Evolutionary conservation across 129 eudicot genomes (phyloP).

Genomic region (Silybum marianum): DNA sequence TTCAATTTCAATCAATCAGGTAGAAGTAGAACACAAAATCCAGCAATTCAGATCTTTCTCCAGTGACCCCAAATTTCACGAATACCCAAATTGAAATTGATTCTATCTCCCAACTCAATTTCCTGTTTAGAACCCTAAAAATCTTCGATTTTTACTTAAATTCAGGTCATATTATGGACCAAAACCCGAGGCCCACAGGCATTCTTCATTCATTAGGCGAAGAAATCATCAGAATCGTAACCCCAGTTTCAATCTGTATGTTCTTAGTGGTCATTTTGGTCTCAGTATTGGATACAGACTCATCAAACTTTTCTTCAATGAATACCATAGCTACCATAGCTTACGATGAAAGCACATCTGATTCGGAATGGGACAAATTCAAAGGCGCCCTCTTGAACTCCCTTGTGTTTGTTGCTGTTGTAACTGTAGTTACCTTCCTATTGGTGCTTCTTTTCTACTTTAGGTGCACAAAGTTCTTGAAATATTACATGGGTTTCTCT

Average conservation of each 20-base stretch:
- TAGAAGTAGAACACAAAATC: background rate
- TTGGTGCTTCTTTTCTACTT: slow-evolving; percentile 82
- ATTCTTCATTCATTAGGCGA: slow-evolving; percentile 78
- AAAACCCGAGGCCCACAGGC: slow-evolving; percentile 48
- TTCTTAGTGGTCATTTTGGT: slow-evolving; percentile 77
- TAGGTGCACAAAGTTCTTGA: slow-evolving; percentile 85
- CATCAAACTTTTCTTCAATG: slow-evolving; percentile 46
- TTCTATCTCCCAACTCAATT: slow-evolving; percentile 9
- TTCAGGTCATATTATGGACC: slow-evolving; percentile 49
- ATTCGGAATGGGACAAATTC: slow-evolving; percentile 85
- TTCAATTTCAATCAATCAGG: background rate
- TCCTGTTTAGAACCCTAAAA: background rate
- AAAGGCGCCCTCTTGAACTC: slow-evolving; percentile 95
- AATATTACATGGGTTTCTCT: slow-evolving; percentile 94
- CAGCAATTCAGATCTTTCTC: slow-evolving; percentile 13
- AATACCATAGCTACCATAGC: slow-evolving; percentile 77
- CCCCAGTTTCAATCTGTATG: slow-evolving; percentile 96
- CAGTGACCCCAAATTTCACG: slow-evolving; percentile 10
- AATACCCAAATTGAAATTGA: slow-evolving; percentile 5
- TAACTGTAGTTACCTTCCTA: slow-evolving; percentile 75
- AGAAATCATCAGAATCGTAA: slow-evolving; percentile 88
- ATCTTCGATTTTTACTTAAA: slow-evolving; percentile 1
- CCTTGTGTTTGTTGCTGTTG: slow-evolving; percentile 81
- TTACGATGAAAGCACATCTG: slow-evolving; percentile 72
- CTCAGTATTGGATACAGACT: slow-evolving; percentile 48